Percentiles rank a stretch among this genome's conserved stretches.
phyloP scores from a whole-genome alignment of 805 yeast genomes.

The Starmerella apis region DNA sequence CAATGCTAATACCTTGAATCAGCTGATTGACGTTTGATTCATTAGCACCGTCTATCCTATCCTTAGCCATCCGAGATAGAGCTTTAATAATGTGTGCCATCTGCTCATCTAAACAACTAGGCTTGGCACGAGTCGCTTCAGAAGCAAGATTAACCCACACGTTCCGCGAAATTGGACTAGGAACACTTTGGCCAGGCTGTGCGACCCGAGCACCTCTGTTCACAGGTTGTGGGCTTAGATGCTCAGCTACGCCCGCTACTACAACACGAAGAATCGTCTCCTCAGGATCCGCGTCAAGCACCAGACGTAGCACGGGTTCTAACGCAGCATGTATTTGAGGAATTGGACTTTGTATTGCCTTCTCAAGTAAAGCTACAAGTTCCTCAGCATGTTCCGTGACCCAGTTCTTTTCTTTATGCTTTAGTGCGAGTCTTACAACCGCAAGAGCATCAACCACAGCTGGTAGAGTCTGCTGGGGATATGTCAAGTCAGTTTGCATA shows the following conservation, averaged over 20 bases:
- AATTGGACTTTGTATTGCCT: conserved; percentile 69
- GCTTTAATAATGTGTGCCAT: conserved; percentile 74
- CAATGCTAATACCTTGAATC: conserved; percentile 63
- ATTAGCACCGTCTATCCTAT: conserved; percentile 19
- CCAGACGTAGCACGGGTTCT: conserved; percentile 52
- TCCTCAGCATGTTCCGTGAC: conserved; percentile 58
- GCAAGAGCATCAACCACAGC: conserved; percentile 85
- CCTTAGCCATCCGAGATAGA: conserved; percentile 36
- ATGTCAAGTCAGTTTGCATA: conserved; percentile 64
- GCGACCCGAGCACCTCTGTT: neutral
- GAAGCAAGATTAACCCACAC: conserved; percentile 58
- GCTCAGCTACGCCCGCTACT: conserved; percentile 13
- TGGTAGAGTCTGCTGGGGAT: conserved; percentile 44
- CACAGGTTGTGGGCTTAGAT: conserved; percentile 7
- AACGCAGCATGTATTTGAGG: conserved; percentile 79
- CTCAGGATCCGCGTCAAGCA: conserved; percentile 11
- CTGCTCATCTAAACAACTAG: conserved; percentile 62
- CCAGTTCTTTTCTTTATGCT: conserved; percentile 71
- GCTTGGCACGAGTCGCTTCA: conserved; percentile 63
- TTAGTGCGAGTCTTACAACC: conserved; percentile 72
- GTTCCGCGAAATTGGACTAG: neutral
- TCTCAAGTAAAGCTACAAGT: conserved; percentile 64
- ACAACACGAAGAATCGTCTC: conserved; percentile 10
- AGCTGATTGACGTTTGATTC: conserved; percentile 34
- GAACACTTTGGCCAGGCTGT: neutral